Evolutionary conservation across 1,284 basidiomycete genomes (phyloP).

Genomic region (Erythrobasidium hasegawianum): DNA sequence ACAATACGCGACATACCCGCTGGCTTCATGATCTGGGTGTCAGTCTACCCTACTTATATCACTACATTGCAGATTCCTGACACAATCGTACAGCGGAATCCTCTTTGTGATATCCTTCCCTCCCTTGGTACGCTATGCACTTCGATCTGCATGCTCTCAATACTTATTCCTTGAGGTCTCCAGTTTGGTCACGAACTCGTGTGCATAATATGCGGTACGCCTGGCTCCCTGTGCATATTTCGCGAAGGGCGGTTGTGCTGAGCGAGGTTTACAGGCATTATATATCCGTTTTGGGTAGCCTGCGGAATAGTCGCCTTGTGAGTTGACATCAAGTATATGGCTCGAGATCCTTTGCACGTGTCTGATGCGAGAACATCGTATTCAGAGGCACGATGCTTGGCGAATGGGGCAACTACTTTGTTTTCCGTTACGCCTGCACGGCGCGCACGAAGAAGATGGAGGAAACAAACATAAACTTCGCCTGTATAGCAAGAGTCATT

Average conservation of each 20-base stretch:
- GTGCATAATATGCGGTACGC: constrained; percentile 20
- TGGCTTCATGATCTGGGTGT: constrained; percentile 33
- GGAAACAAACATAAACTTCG: constrained; percentile 66
- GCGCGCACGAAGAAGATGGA: constrained; percentile 67
- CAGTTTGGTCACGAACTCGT: constrained; percentile 34
- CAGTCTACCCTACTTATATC: neutral
- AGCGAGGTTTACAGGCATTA: constrained; percentile 40
- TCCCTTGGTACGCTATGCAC: constrained; percentile 49
- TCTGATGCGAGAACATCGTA: constrained; percentile 41
- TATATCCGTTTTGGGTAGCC: constrained; percentile 50
- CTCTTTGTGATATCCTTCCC: constrained; percentile 51
- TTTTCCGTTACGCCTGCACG: constrained; percentile 50
- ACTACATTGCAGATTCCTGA: constrained; percentile 36
- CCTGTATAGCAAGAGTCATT: constrained; percentile 69
- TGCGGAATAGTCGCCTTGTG: constrained; percentile 57
- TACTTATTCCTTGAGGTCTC: too few relatives aligned
- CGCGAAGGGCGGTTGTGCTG: too few relatives aligned
- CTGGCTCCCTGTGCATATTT: too few relatives aligned
- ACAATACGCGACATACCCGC: constrained; percentile 28
- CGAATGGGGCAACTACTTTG: constrained; percentile 61
- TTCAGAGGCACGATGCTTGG: constrained; percentile 46
- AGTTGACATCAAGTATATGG: too few relatives aligned
- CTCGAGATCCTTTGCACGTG: too few relatives aligned
- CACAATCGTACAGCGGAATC: constrained; percentile 43
- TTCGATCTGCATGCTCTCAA: too few relatives aligned